Evolutionary conservation across 108 stramenopile genomes (phyloP), one percentile per base, ranked within the genome.

Genomic region (Conticribra guillardii): DNA sequence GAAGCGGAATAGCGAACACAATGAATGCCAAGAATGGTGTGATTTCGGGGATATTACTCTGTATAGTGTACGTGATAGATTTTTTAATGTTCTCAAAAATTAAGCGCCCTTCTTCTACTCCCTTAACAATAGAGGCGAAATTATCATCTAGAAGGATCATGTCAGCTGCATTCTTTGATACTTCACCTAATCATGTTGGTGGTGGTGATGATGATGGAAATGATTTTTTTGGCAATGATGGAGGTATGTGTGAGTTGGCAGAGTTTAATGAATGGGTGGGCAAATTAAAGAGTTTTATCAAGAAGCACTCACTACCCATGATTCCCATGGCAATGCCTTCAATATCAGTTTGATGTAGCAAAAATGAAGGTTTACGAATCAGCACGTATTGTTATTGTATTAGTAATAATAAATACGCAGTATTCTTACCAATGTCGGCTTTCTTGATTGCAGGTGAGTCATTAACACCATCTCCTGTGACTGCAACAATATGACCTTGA

Each of bases 401-500:
- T n/a, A n/a, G n/a, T n/a, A n/a, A n/a, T n/a, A n/a, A n/a, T n/a
- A n/a, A n/a, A n/a, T n/a, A n/a, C n/a, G n/a, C n/a, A n/a, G n/a
- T n/a, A n/a, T n/a, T n/a, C n/a, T n/a, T n/a, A n/a, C n/a, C n/a
- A 30, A 99, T 95, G 81, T 99, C 94, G 16, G 98, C 98, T 15
- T 95, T 93, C 82, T 97, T 98, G 32, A 99, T 84, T 1, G 98
- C 98, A 1, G 98, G 98, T 2, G 91, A 94, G 64, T 98, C 98
- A 75, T 99, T 99, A 9, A 96, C 97, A 53, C 98, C 98, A 73
- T 99, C 98, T 29, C 98, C 98, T 14, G 98, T 99, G 3, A 98
- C 98, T 41, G 94, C 97, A 27, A 99, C 98, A 48, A 99, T 96
- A 68, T 94, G 86, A 2, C 89, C 89, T 50, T 81, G 87, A 17